Evolutionary conservation across 768 basidiomycete genomes (phyloP).

Genomic region (Asterophora parasitica): DNA sequence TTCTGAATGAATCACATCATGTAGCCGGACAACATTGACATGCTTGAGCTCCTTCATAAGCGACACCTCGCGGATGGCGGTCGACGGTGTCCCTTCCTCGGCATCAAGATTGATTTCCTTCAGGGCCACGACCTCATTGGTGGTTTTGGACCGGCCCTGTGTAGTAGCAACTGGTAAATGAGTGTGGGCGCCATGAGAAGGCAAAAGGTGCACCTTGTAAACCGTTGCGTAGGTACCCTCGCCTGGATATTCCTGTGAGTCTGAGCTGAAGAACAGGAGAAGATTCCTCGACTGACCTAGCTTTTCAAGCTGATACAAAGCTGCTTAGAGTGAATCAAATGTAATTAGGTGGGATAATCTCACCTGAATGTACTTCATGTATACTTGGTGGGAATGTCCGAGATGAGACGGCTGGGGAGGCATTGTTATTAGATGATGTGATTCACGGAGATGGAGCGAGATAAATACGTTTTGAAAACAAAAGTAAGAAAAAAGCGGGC

Average conservation of each 20-base stretch:
- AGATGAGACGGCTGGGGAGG: not conserved
- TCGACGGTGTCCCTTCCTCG: slow-evolving; percentile 97
- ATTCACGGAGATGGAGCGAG: not conserved
- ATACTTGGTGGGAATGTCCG: not conserved
- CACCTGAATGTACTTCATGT: slow-evolving; percentile 55
- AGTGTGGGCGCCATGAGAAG: too few species aligned
- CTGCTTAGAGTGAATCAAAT: not conserved
- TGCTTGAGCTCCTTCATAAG: slow-evolving; percentile 99
- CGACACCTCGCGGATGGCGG: slow-evolving; percentile 97
- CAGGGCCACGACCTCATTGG: slow-evolving; percentile 97
- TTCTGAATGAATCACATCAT: slow-evolving; percentile 99
- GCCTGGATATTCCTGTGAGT: slow-evolving; percentile 59
- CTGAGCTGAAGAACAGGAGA: not conserved
- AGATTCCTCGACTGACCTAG: slow-evolving; percentile 44
- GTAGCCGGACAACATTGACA: slow-evolving; percentile 94
- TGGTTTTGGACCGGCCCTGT: slow-evolving; percentile 91
- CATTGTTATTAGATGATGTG: not conserved
- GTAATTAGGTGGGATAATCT: slow-evolving; percentile 8
- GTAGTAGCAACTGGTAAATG: not conserved
- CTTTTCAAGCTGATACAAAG: slow-evolving; percentile 69
- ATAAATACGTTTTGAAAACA: not conserved
- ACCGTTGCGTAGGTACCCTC: slow-evolving; percentile 96
- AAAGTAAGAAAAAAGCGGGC: not conserved
- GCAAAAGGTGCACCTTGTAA: slow-evolving; percentile 67
- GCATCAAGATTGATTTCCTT: slow-evolving; percentile 99